Evolutionary conservation across 2,329 filamentous ascomycete genomes (phyloP), one percentile per base, ranked within the genome.

Genomic region (Shiraia sp.): DNA sequence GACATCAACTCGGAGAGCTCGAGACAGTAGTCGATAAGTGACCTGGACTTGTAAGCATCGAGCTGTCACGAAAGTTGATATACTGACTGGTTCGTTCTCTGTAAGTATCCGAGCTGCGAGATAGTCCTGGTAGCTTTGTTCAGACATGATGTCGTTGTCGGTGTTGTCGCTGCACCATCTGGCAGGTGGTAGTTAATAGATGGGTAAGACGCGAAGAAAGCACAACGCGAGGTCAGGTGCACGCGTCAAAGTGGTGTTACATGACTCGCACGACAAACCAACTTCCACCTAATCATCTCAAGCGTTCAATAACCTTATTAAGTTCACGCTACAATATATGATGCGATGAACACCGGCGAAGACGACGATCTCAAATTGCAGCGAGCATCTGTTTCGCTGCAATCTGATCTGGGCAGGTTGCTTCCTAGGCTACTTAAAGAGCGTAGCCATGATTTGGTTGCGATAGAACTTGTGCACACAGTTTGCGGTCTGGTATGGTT

Each of bases 11-110:
- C 90, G 87, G 39, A 96, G 72, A 27, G 85, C 86, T 60, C 92
- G 82, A 70, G 90, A 93, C 48, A 99, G 73, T 34, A 86, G 76
- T 36, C 90, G 86, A 75, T 96, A 97, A 36, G 88, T 95, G 60
- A 96, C 79, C 90, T 95, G 60, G 27, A 17, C 28, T 6, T 48
- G 30, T 65, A 12, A 48, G 41, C 46, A 47, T 32, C 45, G 37
- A 14, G 13, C 28, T 16, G 10, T 9, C 15, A 19, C 24, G 26
- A 13, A 17, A 25, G 36, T 14, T 15, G 2, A 12, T 27, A 15
- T 17, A 25, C 81, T 62, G 70, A 92, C 88, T 49, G 86, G 79
- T 51, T 82, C 82, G 53, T 85, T 82, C 62, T 95, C 88, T 43
- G 83, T 85, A 50, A 96, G 77, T 42, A 96, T 79, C 60, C 85